phyloP scores from a whole-genome alignment of 2,329 filamentous ascomycete genomes.

The Colletotrichum coccodes region DNA sequence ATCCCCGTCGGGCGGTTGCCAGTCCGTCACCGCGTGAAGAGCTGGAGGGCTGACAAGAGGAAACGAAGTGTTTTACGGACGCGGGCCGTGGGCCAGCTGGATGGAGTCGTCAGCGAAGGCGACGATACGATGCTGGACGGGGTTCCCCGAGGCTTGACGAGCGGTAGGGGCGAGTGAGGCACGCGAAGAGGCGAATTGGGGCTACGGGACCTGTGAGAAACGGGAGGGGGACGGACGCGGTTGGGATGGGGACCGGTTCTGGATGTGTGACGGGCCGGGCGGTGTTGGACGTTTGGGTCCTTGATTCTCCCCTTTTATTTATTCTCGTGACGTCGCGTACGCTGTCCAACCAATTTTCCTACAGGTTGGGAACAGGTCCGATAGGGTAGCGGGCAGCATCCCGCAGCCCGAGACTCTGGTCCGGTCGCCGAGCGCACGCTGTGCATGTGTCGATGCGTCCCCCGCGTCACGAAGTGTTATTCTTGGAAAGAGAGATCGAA shows the following conservation, averaged over 20 bases:
- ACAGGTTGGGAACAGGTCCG: background rate
- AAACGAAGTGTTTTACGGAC: background rate
- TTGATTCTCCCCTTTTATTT: no score
- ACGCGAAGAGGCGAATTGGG: no score
- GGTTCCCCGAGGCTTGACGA: no score
- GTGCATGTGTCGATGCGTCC: no score
- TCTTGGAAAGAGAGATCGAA: no score
- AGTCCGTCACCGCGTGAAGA: no score
- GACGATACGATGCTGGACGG: background rate
- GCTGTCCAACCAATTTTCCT: background rate
- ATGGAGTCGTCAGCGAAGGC: background rate
- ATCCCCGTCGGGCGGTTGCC: background rate
- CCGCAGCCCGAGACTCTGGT: background rate
- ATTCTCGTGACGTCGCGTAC: background rate
- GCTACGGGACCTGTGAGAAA: background rate
- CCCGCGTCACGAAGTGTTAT: no score
- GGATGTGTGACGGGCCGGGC: background rate
- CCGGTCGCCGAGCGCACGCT: no score
- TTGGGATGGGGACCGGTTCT: background rate
- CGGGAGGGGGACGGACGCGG: background rate
- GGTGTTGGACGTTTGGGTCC: no score
- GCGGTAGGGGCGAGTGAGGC: no score
- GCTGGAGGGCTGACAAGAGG: background rate
- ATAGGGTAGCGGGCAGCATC: background rate
- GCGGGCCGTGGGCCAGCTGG: background rate